Percentiles rank a stretch among this genome's conserved stretches.
Conservation (phyloP, 192 early-diverging fungal genomes). For the Dispira simplex region DNA sequence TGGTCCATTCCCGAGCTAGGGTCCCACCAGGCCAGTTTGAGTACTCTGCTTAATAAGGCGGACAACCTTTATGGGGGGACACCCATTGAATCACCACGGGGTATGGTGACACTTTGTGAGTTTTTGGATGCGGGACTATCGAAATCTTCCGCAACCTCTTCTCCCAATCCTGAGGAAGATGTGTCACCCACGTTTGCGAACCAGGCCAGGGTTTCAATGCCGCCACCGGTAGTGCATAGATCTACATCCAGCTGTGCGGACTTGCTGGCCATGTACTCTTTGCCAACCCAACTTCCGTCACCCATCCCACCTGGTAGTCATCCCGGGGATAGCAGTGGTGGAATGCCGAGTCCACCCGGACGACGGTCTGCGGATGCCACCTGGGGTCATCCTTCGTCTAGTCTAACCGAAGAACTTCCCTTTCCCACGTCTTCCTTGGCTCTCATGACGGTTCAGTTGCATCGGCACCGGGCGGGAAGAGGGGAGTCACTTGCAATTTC, state of each 20-base stretch:
- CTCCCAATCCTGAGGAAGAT: background rate
- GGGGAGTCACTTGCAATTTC: too few species aligned
- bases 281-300: too few species aligned
- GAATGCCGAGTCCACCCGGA: background rate
- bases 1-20: background rate
- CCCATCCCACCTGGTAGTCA: too few species aligned
- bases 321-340: too few species aligned
- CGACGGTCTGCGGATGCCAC: slow-evolving; percentile 5
- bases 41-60: background rate
- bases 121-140: background rate
- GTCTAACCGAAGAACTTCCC: background rate
- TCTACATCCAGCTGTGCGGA: too few species aligned
- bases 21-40: background rate
- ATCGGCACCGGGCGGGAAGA: background rate
- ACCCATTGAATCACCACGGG: background rate
- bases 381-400: slow-evolving; percentile 9
- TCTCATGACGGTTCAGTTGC: background rate
- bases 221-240: too few species aligned
- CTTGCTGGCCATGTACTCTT: too few species aligned
- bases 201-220: too few species aligned
- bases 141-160: background rate
- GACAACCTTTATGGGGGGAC: background rate
- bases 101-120: background rate
- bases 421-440: background rate
- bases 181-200: too few species aligned